phyloP scores from a whole-genome alignment of 106 monocot species.

The Cymbidium sinense region DNA sequence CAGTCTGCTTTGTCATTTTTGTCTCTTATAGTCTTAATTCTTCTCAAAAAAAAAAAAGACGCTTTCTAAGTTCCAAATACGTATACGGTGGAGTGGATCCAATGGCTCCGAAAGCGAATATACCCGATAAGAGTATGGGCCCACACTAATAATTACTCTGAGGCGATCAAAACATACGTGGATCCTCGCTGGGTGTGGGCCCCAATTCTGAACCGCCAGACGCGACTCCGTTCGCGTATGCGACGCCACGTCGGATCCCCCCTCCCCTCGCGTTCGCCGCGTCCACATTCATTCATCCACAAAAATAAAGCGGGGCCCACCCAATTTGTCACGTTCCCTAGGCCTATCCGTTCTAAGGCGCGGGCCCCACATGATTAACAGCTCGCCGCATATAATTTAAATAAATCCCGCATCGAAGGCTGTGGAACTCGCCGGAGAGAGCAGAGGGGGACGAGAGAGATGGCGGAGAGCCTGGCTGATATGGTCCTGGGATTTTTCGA shows the following conservation, averaged over 20 bases:
- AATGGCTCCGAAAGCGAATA: no score
- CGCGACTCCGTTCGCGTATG: not conserved
- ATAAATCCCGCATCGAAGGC: not conserved
- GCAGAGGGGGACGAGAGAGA: not conserved
- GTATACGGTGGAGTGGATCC: no score
- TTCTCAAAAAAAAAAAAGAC: no score
- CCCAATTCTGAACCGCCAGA: not conserved
- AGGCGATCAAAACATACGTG: not conserved
- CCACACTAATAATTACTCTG: not conserved
- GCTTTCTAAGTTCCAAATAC: no score
- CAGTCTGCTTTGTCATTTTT: no score
- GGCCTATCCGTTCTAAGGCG: not conserved
- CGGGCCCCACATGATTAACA: not conserved
- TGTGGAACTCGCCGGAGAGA: not conserved
- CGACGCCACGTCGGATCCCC: not conserved
- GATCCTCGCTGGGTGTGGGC: slow-evolving; percentile 5
- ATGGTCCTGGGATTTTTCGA: slow-evolving; percentile 7
- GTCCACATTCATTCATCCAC: not conserved
- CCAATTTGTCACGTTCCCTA: not conserved
- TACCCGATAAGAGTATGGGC: not conserved
- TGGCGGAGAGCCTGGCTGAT: slow-evolving; percentile 1
- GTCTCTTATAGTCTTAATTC: no score
- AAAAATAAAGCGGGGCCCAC: not conserved
- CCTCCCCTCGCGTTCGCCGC: not conserved
- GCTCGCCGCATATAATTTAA: not conserved